Percentiles rank a stretch among this genome's conserved stretches.
These are phyloP conservation scores for Capsicum chinense DNA, from an alignment of 257 asterid species.

Conservation along the genomic window DNA sequence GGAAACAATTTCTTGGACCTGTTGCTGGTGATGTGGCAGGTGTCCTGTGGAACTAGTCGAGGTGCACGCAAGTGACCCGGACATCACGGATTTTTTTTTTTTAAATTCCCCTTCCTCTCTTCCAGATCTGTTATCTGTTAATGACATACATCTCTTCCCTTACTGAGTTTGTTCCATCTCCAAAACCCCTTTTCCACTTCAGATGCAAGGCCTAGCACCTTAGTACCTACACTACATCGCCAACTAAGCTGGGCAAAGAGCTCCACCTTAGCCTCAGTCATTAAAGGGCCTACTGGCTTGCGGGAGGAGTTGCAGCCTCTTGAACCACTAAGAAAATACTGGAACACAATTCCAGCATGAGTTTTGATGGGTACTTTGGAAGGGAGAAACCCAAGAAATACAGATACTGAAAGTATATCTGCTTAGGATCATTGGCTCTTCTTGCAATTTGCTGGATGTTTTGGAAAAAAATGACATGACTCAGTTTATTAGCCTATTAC, in stretches of 20 bases:
- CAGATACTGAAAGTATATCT: neutral
- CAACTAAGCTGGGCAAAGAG: neutral
- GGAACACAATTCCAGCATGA: neutral
- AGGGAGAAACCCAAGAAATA: neutral
- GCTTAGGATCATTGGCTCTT: neutral
- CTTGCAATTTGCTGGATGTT: neutral
- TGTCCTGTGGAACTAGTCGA: no score
- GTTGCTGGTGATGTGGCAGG: no score
- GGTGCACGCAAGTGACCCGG: no score
- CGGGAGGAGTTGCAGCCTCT: neutral
- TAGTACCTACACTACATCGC: neutral
- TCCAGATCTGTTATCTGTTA: neutral
- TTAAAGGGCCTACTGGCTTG: neutral
- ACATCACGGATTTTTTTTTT: no score
- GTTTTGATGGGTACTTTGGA: neutral
- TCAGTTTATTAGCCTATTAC: neutral
- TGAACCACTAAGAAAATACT: neutral
- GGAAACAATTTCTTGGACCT: no score
- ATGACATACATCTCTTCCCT: neutral
- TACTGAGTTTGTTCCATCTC: neutral
- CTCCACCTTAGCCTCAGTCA: neutral
- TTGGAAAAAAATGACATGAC: neutral
- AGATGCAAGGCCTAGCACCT: neutral
- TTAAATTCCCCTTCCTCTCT: neutral
- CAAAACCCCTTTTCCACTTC: neutral